Conservation (phyloP, 106 monocot species). For the Posidonia australis region DNA sequence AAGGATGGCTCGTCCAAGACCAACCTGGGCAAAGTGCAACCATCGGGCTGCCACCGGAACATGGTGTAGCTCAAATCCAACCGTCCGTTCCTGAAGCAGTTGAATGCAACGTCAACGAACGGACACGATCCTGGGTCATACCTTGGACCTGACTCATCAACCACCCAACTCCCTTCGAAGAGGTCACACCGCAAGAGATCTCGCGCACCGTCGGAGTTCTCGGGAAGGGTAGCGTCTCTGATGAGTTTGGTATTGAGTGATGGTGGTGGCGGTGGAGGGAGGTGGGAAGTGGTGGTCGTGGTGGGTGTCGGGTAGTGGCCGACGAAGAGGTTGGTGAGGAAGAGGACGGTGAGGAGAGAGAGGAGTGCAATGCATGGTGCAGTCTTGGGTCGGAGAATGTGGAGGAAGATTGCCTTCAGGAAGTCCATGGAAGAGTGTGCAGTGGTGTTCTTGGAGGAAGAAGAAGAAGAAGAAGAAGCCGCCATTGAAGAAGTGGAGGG, state of each 20-base stretch:
- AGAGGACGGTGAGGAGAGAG: neutral
- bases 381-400: neutral
- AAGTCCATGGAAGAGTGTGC: neutral
- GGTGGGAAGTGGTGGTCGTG: neutral
- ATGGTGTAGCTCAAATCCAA: constrained; percentile 26
- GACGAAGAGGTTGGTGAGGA: neutral
- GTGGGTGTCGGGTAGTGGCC: too few species aligned
- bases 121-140: constrained; percentile 33
- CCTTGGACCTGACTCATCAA: constrained; percentile 8
- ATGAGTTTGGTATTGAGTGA: too few species aligned
- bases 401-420: neutral
- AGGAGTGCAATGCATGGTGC: constrained; percentile 2
- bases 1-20: too few species aligned
- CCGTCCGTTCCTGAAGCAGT: constrained; percentile 37
- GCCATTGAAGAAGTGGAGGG: too few species aligned
- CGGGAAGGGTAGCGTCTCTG: neutral
- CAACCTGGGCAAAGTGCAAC: constrained; percentile 33
- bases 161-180: constrained; percentile 22
- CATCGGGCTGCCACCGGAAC: constrained; percentile 32
- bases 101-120: constrained; percentile 31
- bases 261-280: neutral
- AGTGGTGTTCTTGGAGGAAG: neutral
- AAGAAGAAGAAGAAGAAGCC: neutral
- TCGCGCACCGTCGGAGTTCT: neutral
- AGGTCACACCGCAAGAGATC: neutral